Conservation (phyloP, 2,329 filamentous ascomycete species). For the Ambrosiella beaveri region DNA sequence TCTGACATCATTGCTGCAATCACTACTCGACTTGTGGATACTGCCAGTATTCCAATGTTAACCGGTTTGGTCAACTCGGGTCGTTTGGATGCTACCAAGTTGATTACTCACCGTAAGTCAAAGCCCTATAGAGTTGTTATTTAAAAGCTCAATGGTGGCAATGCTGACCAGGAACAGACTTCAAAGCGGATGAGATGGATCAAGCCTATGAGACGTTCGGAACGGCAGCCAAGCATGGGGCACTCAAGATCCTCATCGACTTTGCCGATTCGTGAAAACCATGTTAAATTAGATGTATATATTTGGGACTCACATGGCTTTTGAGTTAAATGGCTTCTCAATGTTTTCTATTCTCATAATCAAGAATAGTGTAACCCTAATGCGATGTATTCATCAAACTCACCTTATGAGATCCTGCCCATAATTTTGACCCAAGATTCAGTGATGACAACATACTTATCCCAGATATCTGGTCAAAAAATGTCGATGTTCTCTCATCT, state of each 20-base stretch:
- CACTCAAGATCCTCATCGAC: conserved; percentile 28
- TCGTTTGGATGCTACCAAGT: conserved; percentile 24
- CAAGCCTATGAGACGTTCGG: conserved; percentile 28
- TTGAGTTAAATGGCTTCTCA: no score
- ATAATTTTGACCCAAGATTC: no score
- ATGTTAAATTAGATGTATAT: no score
- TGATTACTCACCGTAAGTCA: conserved; percentile 30
- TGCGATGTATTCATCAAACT: no score
- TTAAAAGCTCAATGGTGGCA: background rate
- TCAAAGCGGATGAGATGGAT: conserved; percentile 26
- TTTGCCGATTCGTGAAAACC: background rate
- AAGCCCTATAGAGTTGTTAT: conserved; percentile 4
- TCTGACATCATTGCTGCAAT: conserved; percentile 20
- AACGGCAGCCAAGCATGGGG: conserved; percentile 24
- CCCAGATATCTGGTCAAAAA: no score
- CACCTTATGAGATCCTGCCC: no score
- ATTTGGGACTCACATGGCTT: no score
- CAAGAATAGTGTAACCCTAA: no score
- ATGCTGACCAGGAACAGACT: conserved; percentile 17
- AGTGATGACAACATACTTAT: no score
- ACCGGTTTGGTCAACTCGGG: conserved; percentile 27
- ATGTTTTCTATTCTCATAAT: no score
- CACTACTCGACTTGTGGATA: conserved; percentile 30
- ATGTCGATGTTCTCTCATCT: no score
- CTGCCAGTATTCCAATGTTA: conserved; percentile 30